A percentile compares a stretch with the other conserved stretches of the same genome.
Conservation (phyloP, 352 stramenopile genomes). For the Phytophthora quininea region DNA sequence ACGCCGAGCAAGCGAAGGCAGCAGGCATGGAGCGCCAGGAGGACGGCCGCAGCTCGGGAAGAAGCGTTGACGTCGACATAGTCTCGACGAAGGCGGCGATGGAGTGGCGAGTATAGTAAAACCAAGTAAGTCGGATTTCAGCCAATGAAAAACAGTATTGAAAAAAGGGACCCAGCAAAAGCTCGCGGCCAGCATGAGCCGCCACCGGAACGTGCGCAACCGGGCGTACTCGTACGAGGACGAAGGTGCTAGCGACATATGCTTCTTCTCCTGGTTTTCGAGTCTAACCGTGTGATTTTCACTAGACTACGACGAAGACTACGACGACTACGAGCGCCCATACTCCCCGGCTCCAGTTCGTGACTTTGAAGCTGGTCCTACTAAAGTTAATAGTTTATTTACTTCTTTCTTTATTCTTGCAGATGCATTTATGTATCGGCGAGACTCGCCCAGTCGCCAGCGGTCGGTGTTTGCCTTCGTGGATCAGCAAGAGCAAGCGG, state of each 20-base stretch:
- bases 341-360: slow-evolving; percentile 70
- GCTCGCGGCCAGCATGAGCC: slow-evolving; percentile 55
- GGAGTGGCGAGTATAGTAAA: no score
- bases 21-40: neutral
- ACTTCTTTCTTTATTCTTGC: neutral
- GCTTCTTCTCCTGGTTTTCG: neutral
- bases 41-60: neutral
- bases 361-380: neutral
- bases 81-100: neutral
- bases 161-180: neutral
- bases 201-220: slow-evolving; percentile 87
- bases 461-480: slow-evolving; percentile 86
- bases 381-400: neutral
- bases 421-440: slow-evolving; percentile 87
- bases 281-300: neutral
- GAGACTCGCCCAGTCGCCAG: slow-evolving; percentile 77
- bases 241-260: slow-evolving; percentile 56
- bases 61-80: slow-evolving; percentile 1
- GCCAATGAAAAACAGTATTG: neutral
- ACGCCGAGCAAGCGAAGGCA: neutral
- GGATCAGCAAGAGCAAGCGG: slow-evolving; percentile 41
- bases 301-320: slow-evolving; percentile 78
- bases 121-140: neutral
- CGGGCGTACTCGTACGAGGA: slow-evolving; percentile 91
- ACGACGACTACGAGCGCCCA: slow-evolving; percentile 59